Evolutionary conservation across 169 alveolate species (phyloP).

Genomic region (Plasmodium fragile): DNA sequence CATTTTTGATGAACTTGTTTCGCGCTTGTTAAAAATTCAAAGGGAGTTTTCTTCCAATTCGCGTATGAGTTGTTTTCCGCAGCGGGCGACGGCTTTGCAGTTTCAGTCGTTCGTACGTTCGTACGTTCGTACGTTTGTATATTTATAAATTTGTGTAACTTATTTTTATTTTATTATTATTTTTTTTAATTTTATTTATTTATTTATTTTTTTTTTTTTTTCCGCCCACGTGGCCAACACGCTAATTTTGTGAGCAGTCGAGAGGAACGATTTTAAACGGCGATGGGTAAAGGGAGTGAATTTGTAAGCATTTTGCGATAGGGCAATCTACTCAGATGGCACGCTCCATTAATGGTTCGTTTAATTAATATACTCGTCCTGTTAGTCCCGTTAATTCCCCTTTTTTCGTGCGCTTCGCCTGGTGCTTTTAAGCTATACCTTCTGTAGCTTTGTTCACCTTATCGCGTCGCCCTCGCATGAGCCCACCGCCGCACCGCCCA

Average conservation of each 20-base stretch:
- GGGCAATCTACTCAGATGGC: not conserved
- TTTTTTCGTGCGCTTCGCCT: not conserved
- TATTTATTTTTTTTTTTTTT: no score
- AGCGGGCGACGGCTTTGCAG: not conserved
- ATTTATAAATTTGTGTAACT: not conserved
- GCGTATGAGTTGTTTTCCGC: not conserved
- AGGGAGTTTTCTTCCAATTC: not conserved
- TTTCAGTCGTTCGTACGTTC: not conserved
- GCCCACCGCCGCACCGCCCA: not conserved
- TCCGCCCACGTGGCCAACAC: not conserved
- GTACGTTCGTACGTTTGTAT: not conserved
- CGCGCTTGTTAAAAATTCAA: slow-evolving; percentile 1
- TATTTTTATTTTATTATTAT: not conserved
- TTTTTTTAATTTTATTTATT: no score
- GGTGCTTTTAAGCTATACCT: not conserved
- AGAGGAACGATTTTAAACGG: not conserved
- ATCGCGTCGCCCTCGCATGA: not conserved
- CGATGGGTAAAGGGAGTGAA: not conserved
- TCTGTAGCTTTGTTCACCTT: not conserved
- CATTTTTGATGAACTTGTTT: slow-evolving; percentile 76
- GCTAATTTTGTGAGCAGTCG: not conserved
- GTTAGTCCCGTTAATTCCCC: not conserved
- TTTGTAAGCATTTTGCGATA: not conserved
- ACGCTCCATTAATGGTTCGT: no score
- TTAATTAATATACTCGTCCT: not conserved